phyloP scores from a whole-genome alignment of 1,139 yeast genomes.

The Kodamaea plutei region DNA sequence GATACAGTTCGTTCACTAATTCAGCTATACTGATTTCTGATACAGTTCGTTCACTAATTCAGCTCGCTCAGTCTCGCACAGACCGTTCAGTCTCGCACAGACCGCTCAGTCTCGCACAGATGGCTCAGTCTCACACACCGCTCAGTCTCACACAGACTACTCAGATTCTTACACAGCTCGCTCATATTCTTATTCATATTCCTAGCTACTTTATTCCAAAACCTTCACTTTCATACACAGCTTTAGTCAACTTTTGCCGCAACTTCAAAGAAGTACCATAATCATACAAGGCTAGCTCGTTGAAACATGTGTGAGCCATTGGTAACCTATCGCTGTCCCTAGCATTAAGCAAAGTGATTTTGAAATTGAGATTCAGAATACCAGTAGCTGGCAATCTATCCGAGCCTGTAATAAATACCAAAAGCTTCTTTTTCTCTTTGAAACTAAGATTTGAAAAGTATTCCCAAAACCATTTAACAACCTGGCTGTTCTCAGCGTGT shows the following conservation, averaged over 20 bases:
- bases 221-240: conserved; percentile 78
- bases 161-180: too few relatives aligned
- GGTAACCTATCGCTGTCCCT: conserved; percentile 59
- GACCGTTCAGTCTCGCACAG: too few relatives aligned
- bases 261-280: conserved; percentile 55
- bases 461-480: conserved; percentile 84
- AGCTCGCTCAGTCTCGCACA: too few relatives aligned
- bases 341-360: conserved; percentile 51
- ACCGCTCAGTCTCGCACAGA: too few relatives aligned
- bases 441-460: conserved; percentile 47
- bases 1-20: too few relatives aligned
- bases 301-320: conserved; percentile 89
- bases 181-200: too few relatives aligned
- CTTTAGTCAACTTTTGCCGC: conserved; percentile 52
- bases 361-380: conserved; percentile 64
- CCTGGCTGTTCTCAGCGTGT: conserved; percentile 31
- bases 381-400: conserved; percentile 95
- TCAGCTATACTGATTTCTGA: too few relatives aligned
- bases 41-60: too few relatives aligned
- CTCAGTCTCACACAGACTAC: too few relatives aligned
- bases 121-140: too few relatives aligned
- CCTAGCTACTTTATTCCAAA: conserved; percentile 72
- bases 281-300: conserved; percentile 74
- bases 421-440: conserved; percentile 53
- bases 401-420: conserved; percentile 83